Base-by-base conservation (phyloP, 371 early-diverging fungal species). In the Apophysomyces ossiformis region DNA sequence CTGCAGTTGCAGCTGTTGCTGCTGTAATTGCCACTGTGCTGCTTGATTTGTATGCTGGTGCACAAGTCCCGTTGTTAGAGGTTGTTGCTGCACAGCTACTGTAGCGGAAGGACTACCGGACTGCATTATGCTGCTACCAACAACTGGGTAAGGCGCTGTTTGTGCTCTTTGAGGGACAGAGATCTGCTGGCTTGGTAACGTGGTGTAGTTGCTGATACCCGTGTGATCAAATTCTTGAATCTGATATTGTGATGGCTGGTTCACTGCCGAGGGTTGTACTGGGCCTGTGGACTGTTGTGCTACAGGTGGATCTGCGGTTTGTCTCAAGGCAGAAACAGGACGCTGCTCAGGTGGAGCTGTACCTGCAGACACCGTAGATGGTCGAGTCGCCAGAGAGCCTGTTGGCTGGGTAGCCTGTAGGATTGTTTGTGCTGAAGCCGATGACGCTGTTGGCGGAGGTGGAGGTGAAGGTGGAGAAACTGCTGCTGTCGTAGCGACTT, bases 291-390 rank as follows among this genome's bases (percentile, higher is more conserved):
- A 26, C 54, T 50, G 54, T 11, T 32, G 35, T 2, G 54, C 21
- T 12, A 58, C 37, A 15, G 74, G 62, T 43, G 74, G 70, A 57
- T 74, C 79, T n/a, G 68, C 65, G 2, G 62, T 60, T 37, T 76
- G 63, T 61, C 64, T 69, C 18, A 71, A 38, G 26, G 50, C 56
- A 47, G 79, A 67, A 0, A 66, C 64, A 46, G 79, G 79, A 43
- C 79, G 68, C 43, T 63, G 71, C 60, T 74, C 65, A 36, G 72
- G 71, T 16, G 69, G 64, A 37, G 50, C 47, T 4, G 59, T 35
- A 21, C 56, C 43, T 37, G 41, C 15, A 11, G 12, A 54, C 4
- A 50, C 26, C 46, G 54, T 12, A 36, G 65, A 16, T 44, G 60
- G 13, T 57, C 54, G 60, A 3, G 12, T 59, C 37, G 37, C 37